Conservation (phyloP, 1,284 basidiomycete species). For the Moniliella sp. region DNA sequence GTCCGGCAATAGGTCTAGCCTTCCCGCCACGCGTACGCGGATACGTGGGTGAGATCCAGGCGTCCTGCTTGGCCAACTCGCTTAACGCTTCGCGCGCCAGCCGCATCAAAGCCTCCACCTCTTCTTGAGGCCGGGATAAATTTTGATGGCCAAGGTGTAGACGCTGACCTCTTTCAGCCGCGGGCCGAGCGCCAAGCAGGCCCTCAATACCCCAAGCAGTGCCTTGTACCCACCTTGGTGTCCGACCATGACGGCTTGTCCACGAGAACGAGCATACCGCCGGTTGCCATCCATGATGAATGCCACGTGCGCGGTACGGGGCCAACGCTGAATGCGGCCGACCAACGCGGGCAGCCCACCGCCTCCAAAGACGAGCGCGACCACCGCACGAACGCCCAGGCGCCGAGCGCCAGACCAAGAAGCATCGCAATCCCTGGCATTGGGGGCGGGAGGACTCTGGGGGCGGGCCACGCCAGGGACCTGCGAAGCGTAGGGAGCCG, state of each 20-base stretch:
- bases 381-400: no score
- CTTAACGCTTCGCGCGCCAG: slow-evolving; percentile 60
- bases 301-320: slow-evolving; percentile 70
- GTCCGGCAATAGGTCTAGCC: slow-evolving; percentile 52
- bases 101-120: slow-evolving; percentile 69
- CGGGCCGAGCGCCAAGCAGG: slow-evolving; percentile 19
- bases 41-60: slow-evolving; percentile 64
- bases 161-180: slow-evolving; percentile 52
- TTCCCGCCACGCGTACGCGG: slow-evolving; percentile 62
- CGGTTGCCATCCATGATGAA: slow-evolving; percentile 98
- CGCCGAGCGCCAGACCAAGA: no score
- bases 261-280: slow-evolving; percentile 52
- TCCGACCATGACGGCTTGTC: slow-evolving; percentile 38
- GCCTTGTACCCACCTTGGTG: slow-evolving; percentile 69
- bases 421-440: no score
- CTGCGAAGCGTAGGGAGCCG: no score
- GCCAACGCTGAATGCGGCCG: no score
- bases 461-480: no score
- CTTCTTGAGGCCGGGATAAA: slow-evolving; percentile 65
- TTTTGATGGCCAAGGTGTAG: slow-evolving; percentile 96
- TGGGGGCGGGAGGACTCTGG: no score
- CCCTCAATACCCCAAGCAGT: slow-evolving; percentile 41
- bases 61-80: slow-evolving; percentile 59
- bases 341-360: no score
- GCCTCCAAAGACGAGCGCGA: no score